Base-by-base conservation (phyloP, 164 flowering plant species). In the Aristolochia contorta region DNA sequence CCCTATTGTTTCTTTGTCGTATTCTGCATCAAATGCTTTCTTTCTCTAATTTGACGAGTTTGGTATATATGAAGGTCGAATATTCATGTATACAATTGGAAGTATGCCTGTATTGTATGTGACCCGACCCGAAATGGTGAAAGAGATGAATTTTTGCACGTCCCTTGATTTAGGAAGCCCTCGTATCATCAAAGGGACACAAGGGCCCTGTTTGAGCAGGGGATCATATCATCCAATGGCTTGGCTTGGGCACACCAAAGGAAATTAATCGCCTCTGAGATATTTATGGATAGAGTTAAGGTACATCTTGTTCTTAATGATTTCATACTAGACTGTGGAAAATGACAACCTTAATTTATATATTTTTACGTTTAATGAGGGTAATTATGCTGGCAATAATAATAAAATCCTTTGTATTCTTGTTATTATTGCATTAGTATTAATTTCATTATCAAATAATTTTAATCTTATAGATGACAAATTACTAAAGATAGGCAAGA, bases 141-240 rank as follows among this genome's bases (percentile, higher is more conserved):
- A 62, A 65, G 78, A 80, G 32, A 27, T 27, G 30, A 27, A 67
- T 80, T 20, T 56, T 0, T 65, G 67, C 52, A 76, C 67, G 20
- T 74, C 79, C 0, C 41, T 69, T 53, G 76, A 73, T 20, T 64
- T 78, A 21, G 84, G 79, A 12, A 80, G 72, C 84, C 84, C 13
- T 52, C 69, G 0, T 69, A 71, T 54, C 64, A 54, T 24, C 56
- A 58, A 4, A 71, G 69, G 54, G 69, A 67, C 3, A 53, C 54
- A 6, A 68, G 69, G 1, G 57, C 81, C 6, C 47, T 80, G 47
- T 68, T 82, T n/a, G 84, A 84, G 13, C 65, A 69, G 13, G 82
- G 84, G 6, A 70, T 82, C 30, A 4, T 80, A 1, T 65, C 68
- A 16, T 67, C 82, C 3, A 82, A 75, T 65, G 83, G 81, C 0